Base-by-base conservation (phyloP, 495 filamentous ascomycete species). In the Penicillium fimorum region DNA sequence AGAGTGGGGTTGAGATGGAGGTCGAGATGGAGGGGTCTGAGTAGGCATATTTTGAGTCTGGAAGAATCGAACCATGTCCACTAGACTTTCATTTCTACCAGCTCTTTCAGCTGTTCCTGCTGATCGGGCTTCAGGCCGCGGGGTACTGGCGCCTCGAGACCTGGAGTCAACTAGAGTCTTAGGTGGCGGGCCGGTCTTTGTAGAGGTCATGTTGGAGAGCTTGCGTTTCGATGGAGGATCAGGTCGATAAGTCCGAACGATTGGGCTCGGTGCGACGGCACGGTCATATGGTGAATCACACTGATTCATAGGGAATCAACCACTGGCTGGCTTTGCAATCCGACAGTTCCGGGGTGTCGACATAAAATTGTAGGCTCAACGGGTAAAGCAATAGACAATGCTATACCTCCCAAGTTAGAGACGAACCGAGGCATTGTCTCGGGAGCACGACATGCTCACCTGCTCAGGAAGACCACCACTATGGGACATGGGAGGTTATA, bases 221-320 rank as follows among this genome's bases (percentile, higher is more conserved):
- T 56, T 61, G 40, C 66, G 69, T 58, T 67, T 71, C 27, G 52
- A 49, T 35, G 61, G 65, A 9, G 64, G 65, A 63, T 64, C 63
- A 41, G 63, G 66, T 51, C 75, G 72, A 57, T 65, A 70, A 20
- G 71, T 78, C 48, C 71, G 71, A 37, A 78, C 71, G 35, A 72
- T 66, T 47, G 75, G 75, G 59, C 70, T 70, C n/a, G 74, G 74
- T 57, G 75, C 75, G 50, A 70, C 62, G 45, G 63, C 66, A 64
- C 60, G 58, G 52, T 68, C 64, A 57, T 66, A 53, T 54, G 59
- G 48, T 22, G 63, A 47, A 37, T 64, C 66, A 60, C 60, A 60
- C 56, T 68, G 59, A 65, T 71, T 70, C 74, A 76, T 76, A 66
- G 49, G 40, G 47, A 52, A 61, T 64, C 63, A 58, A 64, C 45